These are phyloP conservation scores for Marchantia polymorpha DNA, from an alignment of 225 moss, liverwort and hornwort species.

Conservation along the genomic window DNA sequence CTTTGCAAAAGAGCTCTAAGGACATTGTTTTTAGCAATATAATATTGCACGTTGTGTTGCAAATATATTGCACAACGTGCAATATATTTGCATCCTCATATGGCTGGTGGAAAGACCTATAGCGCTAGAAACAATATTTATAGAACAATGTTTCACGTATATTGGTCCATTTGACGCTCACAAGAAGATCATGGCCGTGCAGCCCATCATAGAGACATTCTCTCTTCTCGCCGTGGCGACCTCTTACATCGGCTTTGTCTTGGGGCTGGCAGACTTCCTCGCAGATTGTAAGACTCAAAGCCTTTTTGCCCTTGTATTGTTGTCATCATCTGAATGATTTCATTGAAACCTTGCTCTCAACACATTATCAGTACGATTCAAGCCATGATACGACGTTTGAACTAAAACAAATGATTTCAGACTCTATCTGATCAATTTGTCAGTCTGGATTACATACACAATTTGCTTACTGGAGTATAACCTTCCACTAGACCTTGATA, in stretches of 20 bases:
- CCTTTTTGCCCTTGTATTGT: not conserved
- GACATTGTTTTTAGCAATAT: not conserved
- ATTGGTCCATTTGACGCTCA: not conserved
- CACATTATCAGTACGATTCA: too few relatives aligned
- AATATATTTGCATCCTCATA: not conserved
- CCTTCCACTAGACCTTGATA: too few relatives aligned
- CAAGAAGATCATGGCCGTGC: constrained; percentile 10
- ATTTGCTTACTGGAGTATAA: too few relatives aligned
- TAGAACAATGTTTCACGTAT: not conserved
- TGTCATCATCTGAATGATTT: not conserved
- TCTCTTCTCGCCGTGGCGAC: constrained; percentile 92
- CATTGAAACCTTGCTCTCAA: too few relatives aligned
- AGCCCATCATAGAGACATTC: constrained; percentile 84
- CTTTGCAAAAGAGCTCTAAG: not conserved
- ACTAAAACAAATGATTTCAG: too few relatives aligned
- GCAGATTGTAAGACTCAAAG: constrained; percentile 81
- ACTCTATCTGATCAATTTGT: too few relatives aligned
- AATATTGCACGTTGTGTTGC: not conserved
- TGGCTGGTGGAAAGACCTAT: not conserved
- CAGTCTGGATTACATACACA: too few relatives aligned
- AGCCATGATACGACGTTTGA: too few relatives aligned
- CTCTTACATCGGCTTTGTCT: constrained; percentile 93
- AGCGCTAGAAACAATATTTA: not conserved
- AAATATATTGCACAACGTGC: not conserved
- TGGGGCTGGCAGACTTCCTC: constrained; percentile 88